phyloP scores from a whole-genome alignment of 2,329 filamentous ascomycete genomes.

The Akanthomyces lecanii region DNA sequence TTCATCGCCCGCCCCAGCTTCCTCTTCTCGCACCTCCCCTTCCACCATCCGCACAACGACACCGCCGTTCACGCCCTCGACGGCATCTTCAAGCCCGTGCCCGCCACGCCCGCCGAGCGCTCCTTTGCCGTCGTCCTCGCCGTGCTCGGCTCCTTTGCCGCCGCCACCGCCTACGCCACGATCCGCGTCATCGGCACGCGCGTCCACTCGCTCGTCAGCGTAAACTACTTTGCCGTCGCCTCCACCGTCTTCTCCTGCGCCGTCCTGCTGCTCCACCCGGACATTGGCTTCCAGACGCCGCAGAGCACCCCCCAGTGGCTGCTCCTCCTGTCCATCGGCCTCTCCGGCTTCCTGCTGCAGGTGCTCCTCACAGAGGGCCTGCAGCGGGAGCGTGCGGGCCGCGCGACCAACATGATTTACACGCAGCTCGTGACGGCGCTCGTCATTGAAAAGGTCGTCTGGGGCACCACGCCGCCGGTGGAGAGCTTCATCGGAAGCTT shows the following conservation, averaged over 20 bases:
- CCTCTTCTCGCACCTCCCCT: slow-evolving; percentile 40
- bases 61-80: slow-evolving; percentile 19
- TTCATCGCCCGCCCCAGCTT: slow-evolving; percentile 68
- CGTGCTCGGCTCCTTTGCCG: slow-evolving; percentile 65
- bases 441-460: slow-evolving; percentile 38
- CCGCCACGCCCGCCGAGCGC: slow-evolving; percentile 54
- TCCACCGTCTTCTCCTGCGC: slow-evolving; percentile 62
- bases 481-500: slow-evolving; percentile 36
- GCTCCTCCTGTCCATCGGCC: slow-evolving; percentile 57
- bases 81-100: slow-evolving; percentile 28
- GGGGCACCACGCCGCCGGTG: slow-evolving; percentile 38
- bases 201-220: slow-evolving; percentile 69
- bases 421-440: slow-evolving; percentile 33
- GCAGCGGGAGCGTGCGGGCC: slow-evolving; percentile 56
- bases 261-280: slow-evolving; percentile 48
- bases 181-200: slow-evolving; percentile 72
- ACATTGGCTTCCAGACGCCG: slow-evolving; percentile 36
- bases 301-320: slow-evolving; percentile 30
- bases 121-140: slow-evolving; percentile 61
- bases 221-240: slow-evolving; percentile 70
- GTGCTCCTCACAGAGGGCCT: slow-evolving; percentile 71
- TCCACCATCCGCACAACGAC: slow-evolving; percentile 17
- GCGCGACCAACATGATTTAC: slow-evolving; percentile 32
- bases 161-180: slow-evolving; percentile 64
- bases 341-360: slow-evolving; percentile 74